Conservation (phyloP, 2,329 filamentous ascomycete species). For the Aspergillus sp. region DNA sequence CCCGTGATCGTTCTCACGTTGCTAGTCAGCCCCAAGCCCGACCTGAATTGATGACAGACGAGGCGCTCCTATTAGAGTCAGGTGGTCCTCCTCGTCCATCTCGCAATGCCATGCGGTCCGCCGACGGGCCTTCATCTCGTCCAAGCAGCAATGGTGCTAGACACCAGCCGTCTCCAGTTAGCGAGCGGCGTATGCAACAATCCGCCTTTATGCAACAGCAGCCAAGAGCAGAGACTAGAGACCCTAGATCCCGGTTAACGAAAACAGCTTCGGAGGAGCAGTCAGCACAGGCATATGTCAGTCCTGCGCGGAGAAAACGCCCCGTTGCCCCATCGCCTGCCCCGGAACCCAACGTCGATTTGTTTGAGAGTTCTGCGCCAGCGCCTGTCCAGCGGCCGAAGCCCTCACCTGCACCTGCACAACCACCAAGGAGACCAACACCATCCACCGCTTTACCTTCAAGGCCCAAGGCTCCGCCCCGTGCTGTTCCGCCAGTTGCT, state of each 20-base stretch:
- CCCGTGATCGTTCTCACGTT: conserved; percentile 25
- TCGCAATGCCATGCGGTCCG: conserved; percentile 29
- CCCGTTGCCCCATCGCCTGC: conserved; percentile 51
- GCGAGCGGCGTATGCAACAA: conserved; percentile 29
- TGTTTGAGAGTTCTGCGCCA: conserved; percentile 58
- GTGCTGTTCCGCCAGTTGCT: conserved; percentile 65
- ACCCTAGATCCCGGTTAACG: conserved; percentile 64
- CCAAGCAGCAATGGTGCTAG: conserved; percentile 22
- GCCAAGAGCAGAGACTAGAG: conserved; percentile 41
- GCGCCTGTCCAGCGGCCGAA: conserved; percentile 30
- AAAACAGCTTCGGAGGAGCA: conserved; percentile 77
- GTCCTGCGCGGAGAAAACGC: conserved; percentile 75
- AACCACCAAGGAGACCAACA: conserved; percentile 43
- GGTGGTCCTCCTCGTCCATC: conserved; percentile 28
- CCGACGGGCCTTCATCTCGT: conserved; percentile 24
- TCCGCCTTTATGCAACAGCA: conserved; percentile 60
- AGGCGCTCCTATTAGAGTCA: conserved; percentile 47
- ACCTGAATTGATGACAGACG: conserved; percentile 57
- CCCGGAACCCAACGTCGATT: conserved; percentile 57
- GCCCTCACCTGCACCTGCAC: conserved; percentile 35
- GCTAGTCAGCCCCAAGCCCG: conserved; percentile 18
- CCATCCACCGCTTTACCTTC: conserved; percentile 48
- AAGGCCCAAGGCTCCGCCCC: conserved; percentile 50
- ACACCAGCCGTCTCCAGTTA: conserved; percentile 24
- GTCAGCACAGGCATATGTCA: conserved; percentile 80